Evolutionary conservation across 1,284 basidiomycete species (phyloP), one percentile per base, ranked within the genome.

Genomic region (Heterobasidion irregulare): DNA sequence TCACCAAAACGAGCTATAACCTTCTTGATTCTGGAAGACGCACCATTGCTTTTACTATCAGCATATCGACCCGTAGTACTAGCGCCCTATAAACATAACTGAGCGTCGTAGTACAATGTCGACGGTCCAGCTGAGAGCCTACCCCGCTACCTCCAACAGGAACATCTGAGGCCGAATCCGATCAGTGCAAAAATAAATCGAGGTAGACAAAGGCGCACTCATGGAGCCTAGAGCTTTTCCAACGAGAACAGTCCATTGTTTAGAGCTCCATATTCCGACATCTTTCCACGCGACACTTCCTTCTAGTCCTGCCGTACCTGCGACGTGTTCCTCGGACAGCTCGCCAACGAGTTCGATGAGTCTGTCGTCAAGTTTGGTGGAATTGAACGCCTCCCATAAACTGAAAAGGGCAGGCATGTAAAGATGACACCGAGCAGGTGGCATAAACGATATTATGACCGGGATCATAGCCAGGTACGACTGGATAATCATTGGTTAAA

Each of bases 221-320:
- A 98, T 90, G 8, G 91, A 89, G 45, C 86, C 80, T 36, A 99
- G 74, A 34, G 90, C 90, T 68, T 97, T 96, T 33, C 88, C 86
- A 68, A 95, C 84, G 56, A 99, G 74, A 43, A 89, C 76, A 56
- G 85, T 83, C 83, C 93, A 99, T 68, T 99, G 86, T 43, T 82
- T 74, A 57, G 93, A 82, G 7, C 83, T 89, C 79, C 94, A 97
- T 57, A 99, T 92, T 19, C 92, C 93, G 18, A 94, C 79, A 59
- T 93, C 88, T 65, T 83, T 85, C 80, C 86, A 88, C 55, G 72
- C 68, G 5, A 79, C 77, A 38, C 76, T 76, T 53, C 78, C 78
- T 61, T 82, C 77, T 56, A 71, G 69, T 13, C 78, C 81, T 13
- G 68, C 66, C 34, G 73, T 70, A 9, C 86, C 86, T 45, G 84